Evolutionary conservation across 306 rosid genomes (phyloP).

Genomic region (Datisca glomerata): DNA sequence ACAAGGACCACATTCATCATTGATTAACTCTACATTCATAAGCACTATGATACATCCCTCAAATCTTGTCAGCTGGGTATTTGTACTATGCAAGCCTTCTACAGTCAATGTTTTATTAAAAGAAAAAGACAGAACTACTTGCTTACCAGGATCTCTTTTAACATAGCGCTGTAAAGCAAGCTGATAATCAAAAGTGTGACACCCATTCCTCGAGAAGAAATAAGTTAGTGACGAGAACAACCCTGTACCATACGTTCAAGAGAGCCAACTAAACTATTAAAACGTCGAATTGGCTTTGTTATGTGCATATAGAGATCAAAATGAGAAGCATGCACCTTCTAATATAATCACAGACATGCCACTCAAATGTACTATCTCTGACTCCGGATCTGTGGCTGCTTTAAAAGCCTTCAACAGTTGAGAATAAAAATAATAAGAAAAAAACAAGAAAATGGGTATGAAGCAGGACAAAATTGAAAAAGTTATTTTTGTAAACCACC

Average conservation of each 20-base stretch:
- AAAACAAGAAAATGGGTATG: background rate
- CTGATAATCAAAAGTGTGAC: slow-evolving; percentile 78
- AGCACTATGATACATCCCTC: too few species aligned
- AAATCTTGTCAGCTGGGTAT: too few species aligned
- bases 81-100: too few species aligned
- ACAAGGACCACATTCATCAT: too few species aligned
- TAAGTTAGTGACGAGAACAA: slow-evolving; percentile 75
- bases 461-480: background rate
- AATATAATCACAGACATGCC: slow-evolving; percentile 66
- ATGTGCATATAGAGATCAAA: slow-evolving; percentile 3
- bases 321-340: slow-evolving; percentile 50
- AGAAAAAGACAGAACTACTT: too few species aligned
- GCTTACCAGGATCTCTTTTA: slow-evolving; percentile 66
- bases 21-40: too few species aligned
- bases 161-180: slow-evolving; percentile 66
- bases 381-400: slow-evolving; percentile 64
- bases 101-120: too few species aligned
- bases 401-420: slow-evolving; percentile 55
- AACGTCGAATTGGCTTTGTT: slow-evolving; percentile 9
- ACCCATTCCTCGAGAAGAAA: slow-evolving; percentile 88
- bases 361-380: slow-evolving; percentile 46
- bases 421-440: background rate
- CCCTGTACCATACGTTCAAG: slow-evolving; percentile 38
- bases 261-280: slow-evolving; percentile 11
- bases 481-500: slow-evolving; percentile 23